Evolutionary conservation across 2,329 filamentous ascomycete genomes (phyloP).

Genomic region (Ophiostoma ulmi): DNA sequence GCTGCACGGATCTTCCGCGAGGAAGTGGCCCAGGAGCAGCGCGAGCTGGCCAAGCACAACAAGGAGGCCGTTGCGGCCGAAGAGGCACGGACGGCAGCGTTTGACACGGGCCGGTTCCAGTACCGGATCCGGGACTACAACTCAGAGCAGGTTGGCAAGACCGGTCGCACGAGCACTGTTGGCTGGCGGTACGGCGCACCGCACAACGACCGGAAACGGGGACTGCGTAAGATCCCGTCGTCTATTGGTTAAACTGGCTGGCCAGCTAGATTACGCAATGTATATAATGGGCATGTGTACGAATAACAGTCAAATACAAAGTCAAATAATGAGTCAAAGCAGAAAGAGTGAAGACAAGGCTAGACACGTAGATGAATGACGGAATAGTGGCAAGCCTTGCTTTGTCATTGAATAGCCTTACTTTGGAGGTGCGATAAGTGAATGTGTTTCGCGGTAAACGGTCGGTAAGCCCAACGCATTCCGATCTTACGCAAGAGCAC

Average conservation of each 20-base stretch:
- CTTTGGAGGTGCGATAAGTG: no score
- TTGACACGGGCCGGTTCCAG: conserved; percentile 48
- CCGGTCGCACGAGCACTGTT: conserved; percentile 48
- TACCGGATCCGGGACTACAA: conserved; percentile 59
- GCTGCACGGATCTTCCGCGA: conserved; percentile 29
- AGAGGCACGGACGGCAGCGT: conserved; percentile 40
- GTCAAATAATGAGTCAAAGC: no score
- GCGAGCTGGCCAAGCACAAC: conserved; percentile 27
- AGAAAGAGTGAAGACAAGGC: no score
- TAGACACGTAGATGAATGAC: no score
- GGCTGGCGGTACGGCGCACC: conserved; percentile 63
- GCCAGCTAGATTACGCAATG: background rate
- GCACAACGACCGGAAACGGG: conserved; percentile 56
- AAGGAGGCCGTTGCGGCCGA: conserved; percentile 36
- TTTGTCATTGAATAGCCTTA: no score
- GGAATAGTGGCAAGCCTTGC: no score
- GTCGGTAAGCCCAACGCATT: no score
- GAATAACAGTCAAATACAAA: no score
- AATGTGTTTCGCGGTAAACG: no score
- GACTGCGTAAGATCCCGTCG: conserved; percentile 63
- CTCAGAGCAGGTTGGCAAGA: conserved; percentile 50
- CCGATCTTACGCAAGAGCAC: no score
- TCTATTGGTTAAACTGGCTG: conserved; percentile 38
- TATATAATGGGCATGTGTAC: no score
- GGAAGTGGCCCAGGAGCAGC: conserved; percentile 33